Evolutionary conservation across 1,139 yeast species (phyloP), one percentile per base, ranked within the genome.

Genomic region (Taphrina wiesneri): DNA sequence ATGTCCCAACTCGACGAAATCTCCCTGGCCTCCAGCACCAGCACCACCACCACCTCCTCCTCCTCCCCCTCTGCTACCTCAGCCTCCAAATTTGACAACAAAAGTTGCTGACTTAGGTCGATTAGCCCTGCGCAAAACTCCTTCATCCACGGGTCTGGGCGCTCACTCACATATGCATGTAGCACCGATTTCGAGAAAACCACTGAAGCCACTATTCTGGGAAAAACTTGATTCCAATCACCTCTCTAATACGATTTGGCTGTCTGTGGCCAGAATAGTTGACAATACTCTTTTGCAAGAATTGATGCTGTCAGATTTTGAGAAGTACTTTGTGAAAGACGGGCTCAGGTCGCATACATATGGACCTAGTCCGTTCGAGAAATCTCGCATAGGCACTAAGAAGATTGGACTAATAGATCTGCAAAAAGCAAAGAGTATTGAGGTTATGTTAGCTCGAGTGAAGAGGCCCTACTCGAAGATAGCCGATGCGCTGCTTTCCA

Each of bases 161-260:
- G n/a, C n/a, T n/a, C 28, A 21, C 15, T n/a, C 15, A 7, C 17
- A 19, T 9, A 13, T n/a, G 5, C n/a, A 39, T 13, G 28, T 28
- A 19, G 53, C 53, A 19, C 53, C 53, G 9, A 5, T 25, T 7
- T 49, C 53, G 36, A 26, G 17, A 17, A 49, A 49, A 23, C 7
- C 23, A 2, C 59, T 61, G 32, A 61, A 61, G 52, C 65, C 65
- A 4, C 51, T 61, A 7, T 61, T 61, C 23, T 61, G 65, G 65
- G 57, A 49, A 21, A 61, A 61, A 32, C 41, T 61, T 19, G 26
- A 32, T 19, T n/a, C 52, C 13, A 6, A 19, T 13, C 5, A 43
- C 9, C 23, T 51, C 3, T 34, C 36, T 25, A 13, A 26, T 30
- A 51, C 59, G 17, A 61, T 61, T 23, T 61, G 65, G 65, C 23